These are phyloP conservation scores for Psilocybe subaeruginosa DNA, from an alignment of 768 basidiomycete species.

Conservation along the genomic window DNA sequence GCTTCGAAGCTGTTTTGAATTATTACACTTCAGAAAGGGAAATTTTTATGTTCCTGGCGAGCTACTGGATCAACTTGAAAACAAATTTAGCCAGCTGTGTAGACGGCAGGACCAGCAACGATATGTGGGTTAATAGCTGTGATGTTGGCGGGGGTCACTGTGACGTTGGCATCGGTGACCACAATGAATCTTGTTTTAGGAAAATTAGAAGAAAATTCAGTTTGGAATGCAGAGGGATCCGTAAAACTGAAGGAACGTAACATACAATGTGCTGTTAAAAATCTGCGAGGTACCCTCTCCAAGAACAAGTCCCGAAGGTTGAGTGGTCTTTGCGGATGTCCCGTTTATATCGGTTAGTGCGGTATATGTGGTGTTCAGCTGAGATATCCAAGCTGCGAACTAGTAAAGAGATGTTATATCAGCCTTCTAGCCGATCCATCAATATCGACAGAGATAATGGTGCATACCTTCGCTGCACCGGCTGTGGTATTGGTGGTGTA, in stretches of 20 bases:
- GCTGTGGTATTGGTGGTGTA: slow-evolving; percentile 56
- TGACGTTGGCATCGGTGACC: slow-evolving; percentile 51
- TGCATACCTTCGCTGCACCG: slow-evolving; percentile 39
- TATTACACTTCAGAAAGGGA: no score
- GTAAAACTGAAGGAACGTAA: neutral
- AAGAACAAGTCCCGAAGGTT: slow-evolving; percentile 54
- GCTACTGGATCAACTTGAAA: neutral
- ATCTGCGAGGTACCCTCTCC: slow-evolving; percentile 38
- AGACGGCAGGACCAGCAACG: slow-evolving; percentile 58
- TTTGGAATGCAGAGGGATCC: no score
- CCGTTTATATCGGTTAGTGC: slow-evolving; percentile 44
- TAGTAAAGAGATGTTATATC: slow-evolving; percentile 12
- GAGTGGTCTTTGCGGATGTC: slow-evolving; percentile 46
- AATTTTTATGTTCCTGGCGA: no score
- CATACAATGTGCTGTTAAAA: slow-evolving; percentile 55
- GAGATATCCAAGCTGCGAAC: slow-evolving; percentile 61
- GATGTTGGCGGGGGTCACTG: slow-evolving; percentile 63
- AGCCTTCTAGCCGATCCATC: no score
- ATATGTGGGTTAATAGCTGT: slow-evolving; percentile 53
- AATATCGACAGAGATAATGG: no score
- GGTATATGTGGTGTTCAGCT: slow-evolving; percentile 64
- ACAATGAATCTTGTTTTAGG: slow-evolving; percentile 42
- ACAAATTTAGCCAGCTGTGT: slow-evolving; percentile 42
- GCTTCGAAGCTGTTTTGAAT: no score
- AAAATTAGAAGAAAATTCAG: neutral